Conservation (phyloP, 1,284 basidiomycete species). For the Cutaneotrichosporon cyanovorans region DNA sequence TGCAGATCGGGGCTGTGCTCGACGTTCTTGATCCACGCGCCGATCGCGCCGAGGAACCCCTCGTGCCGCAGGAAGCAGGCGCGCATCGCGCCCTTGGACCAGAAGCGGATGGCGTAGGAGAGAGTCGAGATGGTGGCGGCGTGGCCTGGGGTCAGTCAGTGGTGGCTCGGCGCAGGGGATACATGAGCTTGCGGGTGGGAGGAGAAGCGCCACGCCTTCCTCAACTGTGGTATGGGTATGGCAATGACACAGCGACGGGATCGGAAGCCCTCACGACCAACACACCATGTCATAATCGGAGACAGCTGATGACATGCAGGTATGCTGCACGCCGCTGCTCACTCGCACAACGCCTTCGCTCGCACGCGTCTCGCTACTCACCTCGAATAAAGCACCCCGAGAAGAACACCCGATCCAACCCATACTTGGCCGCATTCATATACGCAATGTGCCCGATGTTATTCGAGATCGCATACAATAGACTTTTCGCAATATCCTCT, state of each 20-base stretch:
- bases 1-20: conserved; percentile 23
- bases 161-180: no score
- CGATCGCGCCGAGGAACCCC: conserved; percentile 90
- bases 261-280: no score
- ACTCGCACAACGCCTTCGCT: neutral
- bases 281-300: no score
- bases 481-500: conserved; percentile 89
- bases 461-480: conserved; percentile 94
- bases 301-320: neutral
- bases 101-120: conserved; percentile 98
- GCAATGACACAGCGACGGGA: no score
- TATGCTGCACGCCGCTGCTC: neutral
- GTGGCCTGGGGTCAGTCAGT: conserved; percentile 65
- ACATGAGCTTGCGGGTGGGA: no score
- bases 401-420: conserved; percentile 95
- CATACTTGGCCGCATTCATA: conserved; percentile 99
- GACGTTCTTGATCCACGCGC: conserved; percentile 95
- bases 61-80: conserved; percentile 96
- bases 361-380: no score
- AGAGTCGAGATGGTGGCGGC: conserved; percentile 94
- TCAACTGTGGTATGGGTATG: neutral
- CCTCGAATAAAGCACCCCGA: conserved; percentile 98
- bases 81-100: conserved; percentile 96
- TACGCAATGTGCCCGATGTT: conserved; percentile 99
- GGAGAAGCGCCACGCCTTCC: no score